These are phyloP conservation scores for Notholithocarpus densiflorus DNA, from an alignment of 306 rosid genomes.

Conservation along the genomic window DNA sequence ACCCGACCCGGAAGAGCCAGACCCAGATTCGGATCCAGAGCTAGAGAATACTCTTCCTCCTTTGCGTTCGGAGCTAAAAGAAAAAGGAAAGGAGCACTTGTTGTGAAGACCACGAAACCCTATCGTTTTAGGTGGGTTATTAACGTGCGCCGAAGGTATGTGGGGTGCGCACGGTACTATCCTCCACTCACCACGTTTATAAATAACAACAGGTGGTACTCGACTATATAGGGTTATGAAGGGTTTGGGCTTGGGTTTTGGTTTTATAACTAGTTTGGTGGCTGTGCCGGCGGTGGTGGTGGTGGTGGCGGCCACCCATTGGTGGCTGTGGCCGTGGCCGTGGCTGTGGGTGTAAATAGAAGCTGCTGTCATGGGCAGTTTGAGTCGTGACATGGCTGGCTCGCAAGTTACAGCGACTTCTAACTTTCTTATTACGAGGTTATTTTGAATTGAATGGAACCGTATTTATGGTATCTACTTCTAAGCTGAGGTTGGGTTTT, in stretches of 20 bases:
- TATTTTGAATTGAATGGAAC: neutral
- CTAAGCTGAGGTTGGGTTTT: too few species aligned
- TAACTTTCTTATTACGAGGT: too few species aligned
- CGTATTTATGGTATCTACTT: neutral
- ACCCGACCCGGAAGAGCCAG: conserved; percentile 37
- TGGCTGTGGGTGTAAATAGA: conserved; percentile 20
- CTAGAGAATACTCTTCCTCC: conserved; percentile 17
- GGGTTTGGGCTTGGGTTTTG: conserved; percentile 13
- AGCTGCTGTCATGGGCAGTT: conserved; percentile 22
- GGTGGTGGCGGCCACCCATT: neutral
- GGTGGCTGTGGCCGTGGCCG: neutral
- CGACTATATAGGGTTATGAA: neutral
- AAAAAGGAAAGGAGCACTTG: neutral
- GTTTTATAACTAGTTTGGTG: neutral
- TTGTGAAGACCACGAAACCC: conserved; percentile 30
- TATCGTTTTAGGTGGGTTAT: neutral
- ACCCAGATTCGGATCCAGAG: conserved; percentile 20
- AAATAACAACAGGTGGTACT: neutral
- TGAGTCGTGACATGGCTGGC: conserved; percentile 14
- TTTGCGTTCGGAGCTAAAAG: conserved; percentile 18
- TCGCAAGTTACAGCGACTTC: too few species aligned
- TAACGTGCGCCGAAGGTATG: conserved; percentile 30
- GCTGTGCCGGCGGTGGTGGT: neutral
- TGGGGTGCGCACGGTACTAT: conserved; percentile 31
- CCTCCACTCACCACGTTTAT: conserved; percentile 19